Conservation (phyloP, 2,329 filamentous ascomycete genomes). For the Fusarium illudens region DNA sequence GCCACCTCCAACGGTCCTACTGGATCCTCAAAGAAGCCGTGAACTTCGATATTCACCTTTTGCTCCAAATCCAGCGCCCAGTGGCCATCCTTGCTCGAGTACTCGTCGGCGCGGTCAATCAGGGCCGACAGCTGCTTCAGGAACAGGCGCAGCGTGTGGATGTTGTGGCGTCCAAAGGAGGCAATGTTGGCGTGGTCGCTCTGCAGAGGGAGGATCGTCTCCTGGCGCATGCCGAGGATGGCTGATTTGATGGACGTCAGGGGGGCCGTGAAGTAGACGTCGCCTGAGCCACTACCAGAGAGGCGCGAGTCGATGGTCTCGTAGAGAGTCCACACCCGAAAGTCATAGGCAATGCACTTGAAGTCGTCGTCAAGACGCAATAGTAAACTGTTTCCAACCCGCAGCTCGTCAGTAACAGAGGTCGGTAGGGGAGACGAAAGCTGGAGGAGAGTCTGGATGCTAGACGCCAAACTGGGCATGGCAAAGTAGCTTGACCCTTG, state of each 20-base stretch:
- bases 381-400: constrained; percentile 59
- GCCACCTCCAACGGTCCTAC: constrained; percentile 45
- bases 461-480: constrained; percentile 62
- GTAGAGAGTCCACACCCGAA: constrained; percentile 70
- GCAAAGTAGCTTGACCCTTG: constrained; percentile 70
- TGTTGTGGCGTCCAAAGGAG: constrained; percentile 61
- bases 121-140: constrained; percentile 46
- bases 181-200: constrained; percentile 64
- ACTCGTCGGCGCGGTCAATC: constrained; percentile 47
- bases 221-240: constrained; percentile 60
- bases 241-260: constrained; percentile 66
- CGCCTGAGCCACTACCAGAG: constrained; percentile 53
- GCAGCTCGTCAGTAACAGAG: constrained; percentile 60
- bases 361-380: constrained; percentile 63
- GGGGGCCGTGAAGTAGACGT: constrained; percentile 67
- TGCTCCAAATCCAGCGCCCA: constrained; percentile 59
- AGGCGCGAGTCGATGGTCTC: constrained; percentile 69
- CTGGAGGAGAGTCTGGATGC: constrained; percentile 62
- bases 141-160: constrained; percentile 56
- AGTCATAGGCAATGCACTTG: constrained; percentile 63
- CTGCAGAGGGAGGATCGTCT: constrained; percentile 62
- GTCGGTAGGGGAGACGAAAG: constrained; percentile 60
- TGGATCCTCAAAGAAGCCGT: constrained; percentile 68
- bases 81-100: constrained; percentile 46
- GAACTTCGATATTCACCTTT: constrained; percentile 63